Evolutionary conservation across 305 asterid genomes (phyloP).

Genomic region (Fraxinus baroniana): DNA sequence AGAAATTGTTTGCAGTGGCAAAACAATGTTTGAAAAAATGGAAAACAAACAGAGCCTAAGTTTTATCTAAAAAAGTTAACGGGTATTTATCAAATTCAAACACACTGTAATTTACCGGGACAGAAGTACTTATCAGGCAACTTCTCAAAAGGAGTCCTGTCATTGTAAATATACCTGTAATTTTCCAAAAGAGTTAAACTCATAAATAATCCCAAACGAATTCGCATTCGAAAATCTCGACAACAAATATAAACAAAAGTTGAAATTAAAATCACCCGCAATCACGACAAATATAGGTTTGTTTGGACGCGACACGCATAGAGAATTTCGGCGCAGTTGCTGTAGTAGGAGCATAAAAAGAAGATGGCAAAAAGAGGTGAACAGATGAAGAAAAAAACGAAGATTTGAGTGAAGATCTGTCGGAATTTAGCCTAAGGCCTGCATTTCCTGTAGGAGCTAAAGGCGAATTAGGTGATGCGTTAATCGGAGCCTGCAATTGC

Average conservation of each 20-base stretch:
- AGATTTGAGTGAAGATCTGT: conserved; percentile 54
- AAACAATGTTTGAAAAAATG: no score
- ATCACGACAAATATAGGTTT: conserved; percentile 90
- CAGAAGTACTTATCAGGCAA: conserved; percentile 39
- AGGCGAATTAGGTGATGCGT: conserved; percentile 19
- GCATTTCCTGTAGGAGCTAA: conserved; percentile 37
- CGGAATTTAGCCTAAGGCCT: conserved; percentile 48
- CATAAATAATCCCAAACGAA: not conserved
- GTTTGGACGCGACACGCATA: conserved; percentile 82
- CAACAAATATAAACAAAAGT: not conserved
- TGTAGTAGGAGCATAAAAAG: conserved; percentile 19
- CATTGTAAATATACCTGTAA: conserved; percentile 86
- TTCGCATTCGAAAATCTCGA: not conserved
- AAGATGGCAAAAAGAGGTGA: conserved; percentile 45
- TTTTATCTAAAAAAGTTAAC: not conserved
- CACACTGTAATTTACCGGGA: not conserved
- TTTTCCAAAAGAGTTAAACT: conserved; percentile 12
- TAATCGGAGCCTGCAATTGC: conserved; percentile 24
- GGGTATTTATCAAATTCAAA: not conserved
- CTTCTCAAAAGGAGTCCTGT: conserved; percentile 86
- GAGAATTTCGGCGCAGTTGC: conserved; percentile 58
- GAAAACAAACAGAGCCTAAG: not conserved
- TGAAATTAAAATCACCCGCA: conserved; percentile 58
- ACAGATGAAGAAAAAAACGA: conserved; percentile 58
- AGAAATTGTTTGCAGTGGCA: no score